These are phyloP conservation scores for Flaveria linearis DNA, from an alignment of 129 eudicot genomes.

Conservation along the genomic window DNA sequence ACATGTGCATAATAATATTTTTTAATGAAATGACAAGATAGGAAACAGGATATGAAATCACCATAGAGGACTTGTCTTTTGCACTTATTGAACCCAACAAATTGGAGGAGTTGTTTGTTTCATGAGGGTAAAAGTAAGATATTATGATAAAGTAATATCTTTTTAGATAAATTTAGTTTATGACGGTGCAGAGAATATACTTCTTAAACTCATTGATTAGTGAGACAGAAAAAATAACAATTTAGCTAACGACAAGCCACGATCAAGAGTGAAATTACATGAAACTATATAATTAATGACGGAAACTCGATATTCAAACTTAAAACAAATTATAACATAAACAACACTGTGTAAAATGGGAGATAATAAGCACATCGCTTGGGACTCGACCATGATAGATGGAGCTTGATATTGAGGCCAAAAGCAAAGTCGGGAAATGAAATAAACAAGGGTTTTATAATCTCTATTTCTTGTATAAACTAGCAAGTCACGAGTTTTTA, in stretches of 20 bases:
- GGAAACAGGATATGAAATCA: conserved; percentile 35
- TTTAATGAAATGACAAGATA: conserved; percentile 15
- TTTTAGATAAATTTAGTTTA: not conserved
- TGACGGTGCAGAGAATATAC: not conserved
- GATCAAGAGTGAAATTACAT: too few species aligned
- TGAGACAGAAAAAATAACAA: not conserved
- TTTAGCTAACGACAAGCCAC: not conserved
- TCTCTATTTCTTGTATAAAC: too few species aligned
- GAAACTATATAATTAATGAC: too few species aligned
- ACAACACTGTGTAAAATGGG: too few species aligned
- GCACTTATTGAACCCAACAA: conserved; percentile 12
- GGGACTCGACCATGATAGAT: too few species aligned
- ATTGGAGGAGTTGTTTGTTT: not conserved
- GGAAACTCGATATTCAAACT: too few species aligned
- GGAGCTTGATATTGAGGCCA: too few species aligned
- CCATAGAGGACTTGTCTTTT: conserved; percentile 31
- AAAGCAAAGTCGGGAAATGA: too few species aligned
- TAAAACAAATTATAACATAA: too few species aligned
- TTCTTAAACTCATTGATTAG: not conserved
- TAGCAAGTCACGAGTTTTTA: too few species aligned
- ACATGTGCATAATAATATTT: conserved; percentile 7
- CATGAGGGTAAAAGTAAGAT: not conserved
- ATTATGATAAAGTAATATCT: not conserved
- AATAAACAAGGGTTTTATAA: too few species aligned
- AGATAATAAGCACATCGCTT: too few species aligned